Evolutionary conservation across 768 basidiomycete species (phyloP).

Genomic region (Termitomyces sp.): DNA sequence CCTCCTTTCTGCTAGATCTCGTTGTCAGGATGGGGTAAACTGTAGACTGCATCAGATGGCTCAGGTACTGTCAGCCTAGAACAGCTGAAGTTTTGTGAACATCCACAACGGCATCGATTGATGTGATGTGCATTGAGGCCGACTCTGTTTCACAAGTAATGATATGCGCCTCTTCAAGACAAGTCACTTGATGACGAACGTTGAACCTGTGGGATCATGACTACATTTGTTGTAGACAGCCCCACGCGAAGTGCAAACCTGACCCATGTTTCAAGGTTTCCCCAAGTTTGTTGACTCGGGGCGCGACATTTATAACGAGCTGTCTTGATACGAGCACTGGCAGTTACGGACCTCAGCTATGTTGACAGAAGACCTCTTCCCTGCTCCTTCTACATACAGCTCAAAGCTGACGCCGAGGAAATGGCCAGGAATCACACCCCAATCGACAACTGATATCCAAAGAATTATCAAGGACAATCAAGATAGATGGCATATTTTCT

Average conservation of each 20-base stretch:
- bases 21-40: neutral
- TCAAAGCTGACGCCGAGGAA: conserved; percentile 20
- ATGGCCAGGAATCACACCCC: conserved; percentile 28
- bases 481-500: conserved; percentile 40
- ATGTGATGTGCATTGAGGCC: no score
- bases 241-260: no score
- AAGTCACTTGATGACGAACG: neutral
- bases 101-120: no score
- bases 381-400: conserved; percentile 20
- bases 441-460: conserved; percentile 23
- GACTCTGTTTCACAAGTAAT: no score
- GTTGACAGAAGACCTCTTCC: conserved; percentile 20
- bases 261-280: no score
- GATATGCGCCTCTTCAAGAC: neutral
- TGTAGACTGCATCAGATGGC: neutral
- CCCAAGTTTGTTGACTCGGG: no score
- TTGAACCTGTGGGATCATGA: no score
- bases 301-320: neutral
- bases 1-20: neutral
- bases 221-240: no score
- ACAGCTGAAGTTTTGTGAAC: no score
- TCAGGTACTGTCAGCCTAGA: no score
- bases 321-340: neutral
- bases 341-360: neutral
- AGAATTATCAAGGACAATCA: conserved; percentile 43